A percentile compares a stretch with the other conserved stretches of the same genome.
Evolutionary conservation across 352 stramenopile species (phyloP).

Genomic region (Blastocystis sp.): DNA sequence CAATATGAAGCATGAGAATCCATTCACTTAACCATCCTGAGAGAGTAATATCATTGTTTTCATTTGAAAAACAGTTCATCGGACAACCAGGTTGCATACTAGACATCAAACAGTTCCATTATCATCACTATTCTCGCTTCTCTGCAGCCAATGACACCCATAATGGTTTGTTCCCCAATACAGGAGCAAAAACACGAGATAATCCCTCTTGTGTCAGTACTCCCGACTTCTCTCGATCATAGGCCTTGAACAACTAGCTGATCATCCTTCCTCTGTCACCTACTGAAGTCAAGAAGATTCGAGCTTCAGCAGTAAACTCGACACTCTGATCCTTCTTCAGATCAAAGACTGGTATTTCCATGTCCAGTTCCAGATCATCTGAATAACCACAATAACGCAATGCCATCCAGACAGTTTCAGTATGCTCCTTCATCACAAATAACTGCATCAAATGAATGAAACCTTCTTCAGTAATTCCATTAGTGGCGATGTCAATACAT

Average conservation of each 20-base stretch:
- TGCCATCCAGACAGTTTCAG: conserved; percentile 2
- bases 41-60: conserved; percentile 43
- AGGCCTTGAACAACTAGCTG: conserved; percentile 23
- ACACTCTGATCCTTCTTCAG: conserved; percentile 5
- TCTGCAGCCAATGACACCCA: background rate
- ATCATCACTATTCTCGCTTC: background rate
- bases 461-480: conserved; percentile 32
- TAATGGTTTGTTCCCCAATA: background rate
- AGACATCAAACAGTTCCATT: background rate
- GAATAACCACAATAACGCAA: conserved; percentile 1
- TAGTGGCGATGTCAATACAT: background rate
- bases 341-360: background rate
- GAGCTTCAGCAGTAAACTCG: conserved; percentile 14
- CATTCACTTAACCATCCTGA: conserved; percentile 20
- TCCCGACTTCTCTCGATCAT: conserved; percentile 2
- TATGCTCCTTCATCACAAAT: conserved; percentile 20
- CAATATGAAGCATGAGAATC: conserved; percentile 18
- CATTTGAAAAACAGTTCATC: conserved; percentile 19
- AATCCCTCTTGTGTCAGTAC: background rate
- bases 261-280: background rate
- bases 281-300: conserved; percentile 7
- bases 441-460: conserved; percentile 21
- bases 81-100: conserved; percentile 43
- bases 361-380: background rate
- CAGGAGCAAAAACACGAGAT: background rate